Evolutionary conservation across 306 rosid genomes (phyloP).

Genomic region (Aeschynomene evenia): DNA sequence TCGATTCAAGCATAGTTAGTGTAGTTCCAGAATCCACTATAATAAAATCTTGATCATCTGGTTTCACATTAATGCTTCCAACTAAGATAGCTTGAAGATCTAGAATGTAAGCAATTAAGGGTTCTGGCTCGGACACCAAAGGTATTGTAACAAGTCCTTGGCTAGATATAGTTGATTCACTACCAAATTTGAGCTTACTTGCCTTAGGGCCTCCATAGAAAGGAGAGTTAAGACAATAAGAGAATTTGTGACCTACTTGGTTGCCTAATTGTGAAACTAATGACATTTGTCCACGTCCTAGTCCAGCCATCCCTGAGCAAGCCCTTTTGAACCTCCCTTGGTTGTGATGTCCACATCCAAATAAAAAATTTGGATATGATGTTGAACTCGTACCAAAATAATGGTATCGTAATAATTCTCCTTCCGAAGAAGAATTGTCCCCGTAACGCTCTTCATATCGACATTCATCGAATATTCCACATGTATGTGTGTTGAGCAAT

Average conservation of each 20-base stretch:
- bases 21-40: constrained; percentile 1
- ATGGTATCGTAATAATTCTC: neutral
- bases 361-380: neutral
- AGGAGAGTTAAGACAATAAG: constrained; percentile 5
- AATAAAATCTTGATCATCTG: neutral
- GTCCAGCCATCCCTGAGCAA: neutral
- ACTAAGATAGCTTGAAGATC: neutral
- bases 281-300: constrained; percentile 12
- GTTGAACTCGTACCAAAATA: neutral
- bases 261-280: neutral
- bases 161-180: neutral
- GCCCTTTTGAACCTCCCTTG: neutral
- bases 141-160: neutral
- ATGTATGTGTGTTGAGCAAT: neutral
- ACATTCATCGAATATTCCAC: neutral
- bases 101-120: neutral
- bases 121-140: neutral
- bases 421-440: neutral
- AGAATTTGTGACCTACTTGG: neutral
- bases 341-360: constrained; percentile 13
- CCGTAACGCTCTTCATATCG: neutral
- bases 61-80: neutral
- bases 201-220: neutral
- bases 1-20: neutral
- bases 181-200: neutral